Evolutionary conservation across 768 basidiomycete species (phyloP).

Genomic region (Auriscalpium vulgare): DNA sequence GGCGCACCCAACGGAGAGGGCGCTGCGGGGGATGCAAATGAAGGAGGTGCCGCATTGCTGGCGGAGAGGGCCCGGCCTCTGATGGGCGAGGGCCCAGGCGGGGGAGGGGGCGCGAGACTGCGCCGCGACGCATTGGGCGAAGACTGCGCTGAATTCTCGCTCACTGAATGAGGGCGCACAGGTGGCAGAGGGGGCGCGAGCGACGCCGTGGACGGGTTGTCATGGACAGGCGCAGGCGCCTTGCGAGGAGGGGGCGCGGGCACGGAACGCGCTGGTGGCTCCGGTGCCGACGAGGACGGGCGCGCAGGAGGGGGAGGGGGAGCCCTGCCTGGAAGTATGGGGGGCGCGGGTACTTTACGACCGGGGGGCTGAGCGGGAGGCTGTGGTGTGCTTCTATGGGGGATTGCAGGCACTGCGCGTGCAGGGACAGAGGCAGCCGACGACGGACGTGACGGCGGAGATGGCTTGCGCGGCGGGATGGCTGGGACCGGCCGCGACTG

Average conservation of each 20-base stretch:
- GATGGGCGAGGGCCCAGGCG: slow-evolving; percentile 16
- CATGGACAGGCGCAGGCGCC: not conserved
- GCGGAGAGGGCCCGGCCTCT: slow-evolving; percentile 8
- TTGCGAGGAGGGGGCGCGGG: slow-evolving; percentile 6
- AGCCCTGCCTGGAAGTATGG: slow-evolving; percentile 28
- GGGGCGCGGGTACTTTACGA: slow-evolving; percentile 18
- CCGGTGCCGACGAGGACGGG: slow-evolving; percentile 10
- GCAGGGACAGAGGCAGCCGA: slow-evolving; percentile 19
- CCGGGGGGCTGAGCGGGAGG: slow-evolving; percentile 16
- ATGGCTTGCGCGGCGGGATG: slow-evolving; percentile 12
- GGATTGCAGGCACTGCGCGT: slow-evolving; percentile 18
- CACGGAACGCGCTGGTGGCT: slow-evolving; percentile 3
- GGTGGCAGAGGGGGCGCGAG: slow-evolving; percentile 20
- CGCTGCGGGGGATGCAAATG: slow-evolving; percentile 11
- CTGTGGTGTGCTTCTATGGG: slow-evolving; percentile 8
- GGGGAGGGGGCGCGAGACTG: slow-evolving; percentile 16
- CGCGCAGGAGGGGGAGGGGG: slow-evolving; percentile 20
- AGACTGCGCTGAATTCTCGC: not conserved
- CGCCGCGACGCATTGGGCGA: slow-evolving; percentile 9
- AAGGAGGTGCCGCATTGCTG: not conserved
- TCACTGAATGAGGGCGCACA: slow-evolving; percentile 15
- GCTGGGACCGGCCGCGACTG: slow-evolving; percentile 15
- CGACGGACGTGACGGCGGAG: slow-evolving; percentile 20
- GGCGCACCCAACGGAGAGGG: slow-evolving; percentile 12
- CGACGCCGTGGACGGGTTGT: not conserved